These are phyloP conservation scores for Magnolia changhungtana DNA, from an alignment of 164 flowering plant genomes.

Conservation along the genomic window DNA sequence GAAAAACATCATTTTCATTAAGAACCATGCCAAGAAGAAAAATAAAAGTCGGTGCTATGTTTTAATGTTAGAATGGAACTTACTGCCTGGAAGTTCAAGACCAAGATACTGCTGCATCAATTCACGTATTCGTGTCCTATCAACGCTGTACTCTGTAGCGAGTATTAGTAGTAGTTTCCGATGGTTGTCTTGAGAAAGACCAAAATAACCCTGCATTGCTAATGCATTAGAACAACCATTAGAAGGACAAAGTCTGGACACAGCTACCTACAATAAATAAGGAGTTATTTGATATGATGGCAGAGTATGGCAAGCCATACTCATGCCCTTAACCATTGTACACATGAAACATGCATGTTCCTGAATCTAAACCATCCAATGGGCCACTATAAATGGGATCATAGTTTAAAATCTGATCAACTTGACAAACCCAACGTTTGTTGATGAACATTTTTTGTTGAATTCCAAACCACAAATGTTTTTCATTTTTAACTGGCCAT, in stretches of 20 bases:
- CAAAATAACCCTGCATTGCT: constrained; percentile 59
- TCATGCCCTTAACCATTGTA: too few relatives aligned
- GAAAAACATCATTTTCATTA: constrained; percentile 11
- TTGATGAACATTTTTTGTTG: background rate
- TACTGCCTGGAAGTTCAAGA: constrained; percentile 57
- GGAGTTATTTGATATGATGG: too few relatives aligned
- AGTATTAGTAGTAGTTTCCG: constrained; percentile 46
- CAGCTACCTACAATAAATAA: background rate
- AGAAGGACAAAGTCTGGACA: background rate
- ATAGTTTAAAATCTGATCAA: background rate
- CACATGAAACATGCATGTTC: too few relatives aligned
- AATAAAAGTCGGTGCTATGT: background rate
- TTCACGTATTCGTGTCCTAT: constrained; percentile 61
- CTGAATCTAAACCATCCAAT: too few relatives aligned
- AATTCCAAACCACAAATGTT: too few relatives aligned
- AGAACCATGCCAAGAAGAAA: background rate
- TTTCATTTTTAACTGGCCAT: too few relatives aligned
- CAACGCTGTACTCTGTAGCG: constrained; percentile 75
- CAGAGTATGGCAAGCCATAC: too few relatives aligned
- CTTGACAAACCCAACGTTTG: background rate
- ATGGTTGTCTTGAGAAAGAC: constrained; percentile 54
- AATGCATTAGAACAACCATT: constrained; percentile 10
- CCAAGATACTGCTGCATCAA: constrained; percentile 80
- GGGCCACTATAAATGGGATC: background rate
- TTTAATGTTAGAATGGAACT: constrained; percentile 16